A percentile compares a stretch with the other conserved stretches of the same genome.
These are phyloP conservation scores for Candida peoriensis DNA, from an alignment of 805 yeast genomes.

Conservation along the genomic window DNA sequence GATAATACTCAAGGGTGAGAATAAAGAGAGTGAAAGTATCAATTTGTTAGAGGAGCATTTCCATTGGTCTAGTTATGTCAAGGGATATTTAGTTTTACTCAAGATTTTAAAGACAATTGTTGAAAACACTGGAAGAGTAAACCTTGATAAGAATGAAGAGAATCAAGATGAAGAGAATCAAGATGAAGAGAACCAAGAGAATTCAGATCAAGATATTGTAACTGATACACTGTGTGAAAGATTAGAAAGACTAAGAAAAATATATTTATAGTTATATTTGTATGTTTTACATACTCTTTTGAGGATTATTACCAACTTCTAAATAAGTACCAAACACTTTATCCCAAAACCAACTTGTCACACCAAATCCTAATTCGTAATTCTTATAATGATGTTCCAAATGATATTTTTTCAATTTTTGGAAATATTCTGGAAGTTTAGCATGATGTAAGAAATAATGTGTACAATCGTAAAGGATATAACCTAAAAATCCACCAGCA, in stretches of 20 bases:
- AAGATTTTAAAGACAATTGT: background rate
- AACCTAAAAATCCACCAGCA: constrained; percentile 95
- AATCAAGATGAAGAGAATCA: constrained; percentile 3
- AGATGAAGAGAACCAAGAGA: constrained; percentile 2
- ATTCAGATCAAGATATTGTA: background rate
- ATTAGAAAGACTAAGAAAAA: constrained; percentile 11
- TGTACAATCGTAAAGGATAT: constrained; percentile 86
- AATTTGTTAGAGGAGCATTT: constrained; percentile 5
- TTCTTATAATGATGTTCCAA: constrained; percentile 97
- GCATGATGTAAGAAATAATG: constrained; percentile 93
- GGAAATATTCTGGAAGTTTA: constrained; percentile 69
- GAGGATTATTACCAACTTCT: constrained; percentile 27
- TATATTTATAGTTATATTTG: constrained; percentile 7
- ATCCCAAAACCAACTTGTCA: constrained; percentile 93
- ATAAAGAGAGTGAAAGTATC: background rate
- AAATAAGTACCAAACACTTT: constrained; percentile 80
- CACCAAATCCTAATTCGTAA: constrained; percentile 96
- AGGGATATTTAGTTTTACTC: constrained; percentile 1
- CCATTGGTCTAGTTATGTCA: constrained; percentile 3
- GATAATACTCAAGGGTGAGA: too few species aligned
- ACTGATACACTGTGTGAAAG: constrained; percentile 8
- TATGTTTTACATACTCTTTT: constrained; percentile 10
- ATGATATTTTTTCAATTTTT: constrained; percentile 81
- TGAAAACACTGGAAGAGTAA: constrained; percentile 1
- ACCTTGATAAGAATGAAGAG: background rate